These are phyloP conservation scores for Chaetomium cochliodes DNA, from an alignment of 495 filamentous ascomycete genomes.

Conservation along the genomic window DNA sequence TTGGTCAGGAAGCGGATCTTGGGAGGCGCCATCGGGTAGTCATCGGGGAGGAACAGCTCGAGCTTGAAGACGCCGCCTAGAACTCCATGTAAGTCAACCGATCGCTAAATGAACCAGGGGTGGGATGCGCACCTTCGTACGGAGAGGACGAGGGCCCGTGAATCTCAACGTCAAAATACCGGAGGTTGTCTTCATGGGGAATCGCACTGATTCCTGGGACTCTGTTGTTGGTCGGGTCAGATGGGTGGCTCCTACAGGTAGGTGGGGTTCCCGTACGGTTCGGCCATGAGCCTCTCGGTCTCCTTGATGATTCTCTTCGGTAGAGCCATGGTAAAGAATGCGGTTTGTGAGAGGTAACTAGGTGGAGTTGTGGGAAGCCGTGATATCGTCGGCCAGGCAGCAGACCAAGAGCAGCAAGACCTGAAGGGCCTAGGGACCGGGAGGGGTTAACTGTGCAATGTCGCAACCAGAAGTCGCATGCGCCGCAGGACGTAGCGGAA, in stretches of 20 bases:
- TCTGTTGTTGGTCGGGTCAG: constrained; percentile 47
- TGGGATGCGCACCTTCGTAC: constrained; percentile 69
- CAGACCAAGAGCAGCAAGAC: neutral
- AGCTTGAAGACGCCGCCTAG: constrained; percentile 93
- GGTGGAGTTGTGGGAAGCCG: neutral
- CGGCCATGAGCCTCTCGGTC: constrained; percentile 93
- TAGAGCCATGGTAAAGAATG: constrained; percentile 59
- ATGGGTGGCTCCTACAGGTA: constrained; percentile 10
- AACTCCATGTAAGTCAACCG: constrained; percentile 3
- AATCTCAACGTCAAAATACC: constrained; percentile 97
- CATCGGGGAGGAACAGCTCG: constrained; percentile 97
- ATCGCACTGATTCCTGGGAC: constrained; percentile 95
- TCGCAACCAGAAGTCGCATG: neutral
- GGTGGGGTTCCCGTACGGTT: constrained; percentile 66
- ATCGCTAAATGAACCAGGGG: neutral
- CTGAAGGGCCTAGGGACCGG: neutral
- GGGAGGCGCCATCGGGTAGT: constrained; percentile 98
- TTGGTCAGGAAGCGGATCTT: constrained; percentile 98
- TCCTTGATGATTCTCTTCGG: constrained; percentile 98
- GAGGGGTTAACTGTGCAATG: constrained; percentile 9
- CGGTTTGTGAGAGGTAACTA: neutral
- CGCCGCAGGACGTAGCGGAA: neutral
- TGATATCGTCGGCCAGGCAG: neutral
- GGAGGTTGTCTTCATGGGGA: constrained; percentile 96
- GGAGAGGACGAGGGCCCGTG: constrained; percentile 92